A percentile compares a stretch with the other conserved stretches of the same genome.
These are phyloP conservation scores for Cyclostephanos invisitatus DNA, from an alignment of 108 stramenopile genomes.

Conservation along the genomic window DNA sequence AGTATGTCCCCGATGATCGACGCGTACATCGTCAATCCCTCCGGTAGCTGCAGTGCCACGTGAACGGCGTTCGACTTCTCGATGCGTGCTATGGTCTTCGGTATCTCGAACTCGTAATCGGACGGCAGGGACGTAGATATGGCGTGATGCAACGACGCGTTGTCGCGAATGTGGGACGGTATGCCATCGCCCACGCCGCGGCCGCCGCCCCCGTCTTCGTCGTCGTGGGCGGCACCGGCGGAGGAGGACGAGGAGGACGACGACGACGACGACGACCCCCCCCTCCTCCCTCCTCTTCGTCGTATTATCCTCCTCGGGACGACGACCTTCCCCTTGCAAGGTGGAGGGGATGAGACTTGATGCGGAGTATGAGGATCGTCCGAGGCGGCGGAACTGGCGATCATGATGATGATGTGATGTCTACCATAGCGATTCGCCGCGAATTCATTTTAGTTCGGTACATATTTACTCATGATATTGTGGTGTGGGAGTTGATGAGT, in stretches of 20 bases:
- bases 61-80: conserved; percentile 31
- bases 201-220: neutral
- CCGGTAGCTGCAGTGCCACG: conserved; percentile 97
- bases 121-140: conserved; percentile 66
- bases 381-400: too few species aligned
- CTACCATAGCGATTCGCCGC: too few species aligned
- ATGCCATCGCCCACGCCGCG: conserved; percentile 6
- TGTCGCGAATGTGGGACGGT: conserved; percentile 35
- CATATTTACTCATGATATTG: too few species aligned
- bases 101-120: conserved; percentile 84
- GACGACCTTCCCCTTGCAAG: too few species aligned
- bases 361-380: too few species aligned
- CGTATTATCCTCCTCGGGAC: conserved; percentile 2
- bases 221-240: neutral
- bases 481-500: too few species aligned
- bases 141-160: conserved; percentile 31
- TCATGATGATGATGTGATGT: too few species aligned
- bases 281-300: neutral
- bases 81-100: conserved; percentile 89
- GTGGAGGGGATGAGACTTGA: too few species aligned
- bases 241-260: neutral
- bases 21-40: conserved; percentile 95
- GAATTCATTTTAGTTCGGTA: too few species aligned
- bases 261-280: neutral
- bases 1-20: conserved; percentile 94